Evolutionary conservation across 2,329 filamentous ascomycete genomes (phyloP).

Genomic region (Verticillium longisporum): DNA sequence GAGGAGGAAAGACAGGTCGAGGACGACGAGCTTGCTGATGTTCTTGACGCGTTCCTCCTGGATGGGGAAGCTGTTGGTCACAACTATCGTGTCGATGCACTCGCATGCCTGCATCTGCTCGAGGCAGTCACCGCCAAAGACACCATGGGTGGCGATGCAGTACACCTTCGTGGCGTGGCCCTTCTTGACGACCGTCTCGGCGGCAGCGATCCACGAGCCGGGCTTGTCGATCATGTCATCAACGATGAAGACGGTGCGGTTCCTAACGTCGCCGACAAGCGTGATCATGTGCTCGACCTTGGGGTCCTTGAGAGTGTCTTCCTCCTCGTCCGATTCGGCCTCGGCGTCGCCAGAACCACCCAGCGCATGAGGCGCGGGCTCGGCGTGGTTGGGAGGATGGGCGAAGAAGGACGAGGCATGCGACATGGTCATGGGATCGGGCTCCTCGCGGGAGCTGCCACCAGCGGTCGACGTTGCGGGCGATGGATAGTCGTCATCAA

Average conservation of each 20-base stretch:
- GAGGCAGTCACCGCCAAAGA: conserved; percentile 86
- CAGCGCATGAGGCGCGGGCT: conserved; percentile 61
- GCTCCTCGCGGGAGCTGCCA: conserved; percentile 56
- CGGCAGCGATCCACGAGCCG: conserved; percentile 93
- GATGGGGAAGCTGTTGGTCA: conserved; percentile 97
- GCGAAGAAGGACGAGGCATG: conserved; percentile 76
- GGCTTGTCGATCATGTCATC: conserved; percentile 99
- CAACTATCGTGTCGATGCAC: conserved; percentile 88
- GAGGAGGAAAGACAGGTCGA: conserved; percentile 82
- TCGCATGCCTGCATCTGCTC: conserved; percentile 87
- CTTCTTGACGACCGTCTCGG: conserved; percentile 91
- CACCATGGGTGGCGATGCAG: conserved; percentile 92
- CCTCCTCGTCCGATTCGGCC: conserved; percentile 85
- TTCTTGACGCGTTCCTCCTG: conserved; percentile 62
- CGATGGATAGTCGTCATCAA: conserved; percentile 87
- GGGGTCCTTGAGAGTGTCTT: conserved; percentile 75
- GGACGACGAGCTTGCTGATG: conserved; percentile 76
- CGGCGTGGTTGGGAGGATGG: conserved; percentile 25
- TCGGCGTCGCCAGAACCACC: conserved; percentile 80
- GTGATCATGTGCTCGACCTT: conserved; percentile 92
- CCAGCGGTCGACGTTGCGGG: conserved; percentile 64
- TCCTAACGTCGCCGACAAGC: conserved; percentile 88
- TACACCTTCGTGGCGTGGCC: conserved; percentile 91
- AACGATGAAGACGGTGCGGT: conserved; percentile 85
- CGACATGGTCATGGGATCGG: conserved; percentile 73